Evolutionary conservation across 1,139 yeast genomes (phyloP), one percentile per base, ranked within the genome.

Genomic region (Yamadazyma epiphylla): DNA sequence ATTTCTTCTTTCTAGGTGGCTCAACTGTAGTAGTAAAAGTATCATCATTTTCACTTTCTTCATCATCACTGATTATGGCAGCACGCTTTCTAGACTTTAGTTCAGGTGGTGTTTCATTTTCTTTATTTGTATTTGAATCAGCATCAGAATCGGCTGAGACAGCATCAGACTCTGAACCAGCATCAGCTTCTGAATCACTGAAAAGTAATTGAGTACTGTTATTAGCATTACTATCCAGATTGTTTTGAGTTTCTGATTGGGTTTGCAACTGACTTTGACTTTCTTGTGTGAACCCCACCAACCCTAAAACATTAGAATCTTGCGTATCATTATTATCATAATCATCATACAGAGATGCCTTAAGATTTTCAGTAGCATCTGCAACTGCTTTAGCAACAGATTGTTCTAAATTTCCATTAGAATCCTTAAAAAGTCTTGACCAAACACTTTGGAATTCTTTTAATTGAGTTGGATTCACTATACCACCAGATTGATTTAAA

Each of bases 391-490:
- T 31, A 6, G 15, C 27, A 5, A 43, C 37, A 6, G 42, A 41
- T 9, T 32, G 30, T 24, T 34, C 40, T 5, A 42, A 24, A 28
- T 34, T 33, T 4, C 14, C 24, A 8, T 42, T 39, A 8, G 33
- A 45, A 13, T 46, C 45, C 8, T 34, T 31, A 19, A 58, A 56
- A 30, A 64, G 45, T 10, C 48, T 43, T 4, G 49, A 25, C 74
- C 74, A 68, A 1, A 63, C 62, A 35, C 51, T 51, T 36, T 55
- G 60, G 43, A 68, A 67, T 29, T 56, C 63, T 5, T 45, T 51
- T 28, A 68, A 52, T 39, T 66, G 72, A 15, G 43, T 44, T 6
- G 64, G 44, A 38, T 58, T 58, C 9, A 65, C 56, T 24, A 67
- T 62, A 5, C 73, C 72, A 4, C 74, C 74, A n/a, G 62, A 45